A percentile compares a stretch with the other conserved stretches of the same genome.
These are phyloP conservation scores for Litchi chinensis DNA, from an alignment of 345 rosid genomes.

Conservation along the genomic window DNA sequence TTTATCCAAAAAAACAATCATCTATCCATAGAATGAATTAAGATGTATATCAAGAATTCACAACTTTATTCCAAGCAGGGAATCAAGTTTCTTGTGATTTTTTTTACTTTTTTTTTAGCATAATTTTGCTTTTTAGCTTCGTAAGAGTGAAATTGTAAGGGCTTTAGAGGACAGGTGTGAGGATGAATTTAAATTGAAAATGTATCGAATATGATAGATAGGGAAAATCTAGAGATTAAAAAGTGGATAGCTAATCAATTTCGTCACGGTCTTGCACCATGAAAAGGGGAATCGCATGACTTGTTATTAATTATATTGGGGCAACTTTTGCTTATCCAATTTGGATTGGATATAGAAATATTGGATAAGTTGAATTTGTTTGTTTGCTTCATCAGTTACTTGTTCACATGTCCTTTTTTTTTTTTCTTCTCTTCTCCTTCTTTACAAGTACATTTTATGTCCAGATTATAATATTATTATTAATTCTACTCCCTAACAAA, in stretches of 20 bases:
- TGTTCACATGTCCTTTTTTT: not conserved
- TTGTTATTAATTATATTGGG: constrained; percentile 10
- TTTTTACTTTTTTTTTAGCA: not conserved
- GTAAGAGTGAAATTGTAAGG: not conserved
- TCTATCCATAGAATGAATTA: not conserved
- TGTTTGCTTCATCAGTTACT: not conserved
- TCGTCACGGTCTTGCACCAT: constrained; percentile 16
- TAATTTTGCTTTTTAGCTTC: not conserved
- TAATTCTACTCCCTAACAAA: no score
- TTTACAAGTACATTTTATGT: not conserved
- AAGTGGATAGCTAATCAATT: constrained; percentile 15
- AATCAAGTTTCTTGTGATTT: constrained; percentile 12
- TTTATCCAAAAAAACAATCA: not conserved
- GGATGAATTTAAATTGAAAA: constrained; percentile 14
- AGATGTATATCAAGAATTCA: not conserved
- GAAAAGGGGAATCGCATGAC: constrained; percentile 19
- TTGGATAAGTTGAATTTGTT: constrained; percentile 19
- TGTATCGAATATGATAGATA: not conserved
- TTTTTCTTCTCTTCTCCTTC: no score
- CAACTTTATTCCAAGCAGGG: constrained; percentile 14
- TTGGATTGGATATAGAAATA: constrained; percentile 13
- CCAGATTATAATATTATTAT: no score
- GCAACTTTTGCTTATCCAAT: constrained; percentile 4
- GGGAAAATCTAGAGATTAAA: not conserved
- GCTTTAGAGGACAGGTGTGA: constrained; percentile 19